Conservation (phyloP, 345 rosid genomes). For the Aethionema arabicum region DNA sequence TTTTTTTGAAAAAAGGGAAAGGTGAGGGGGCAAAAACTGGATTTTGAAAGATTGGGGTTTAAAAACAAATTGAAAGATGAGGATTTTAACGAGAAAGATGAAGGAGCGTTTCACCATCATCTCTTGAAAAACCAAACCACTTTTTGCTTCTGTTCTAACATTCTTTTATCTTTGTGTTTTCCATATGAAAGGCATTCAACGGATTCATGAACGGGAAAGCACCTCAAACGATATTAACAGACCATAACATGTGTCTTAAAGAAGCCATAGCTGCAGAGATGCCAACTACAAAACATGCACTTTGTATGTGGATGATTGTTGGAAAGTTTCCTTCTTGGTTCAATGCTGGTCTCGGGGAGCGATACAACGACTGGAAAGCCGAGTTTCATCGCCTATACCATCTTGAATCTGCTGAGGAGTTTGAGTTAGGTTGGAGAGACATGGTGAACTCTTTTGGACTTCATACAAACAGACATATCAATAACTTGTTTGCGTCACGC, state of each 20-base stretch:
- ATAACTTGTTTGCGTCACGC: conserved; percentile 66
- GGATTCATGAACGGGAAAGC: conserved; percentile 91
- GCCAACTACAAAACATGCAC: conserved; percentile 84
- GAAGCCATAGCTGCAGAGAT: conserved; percentile 88
- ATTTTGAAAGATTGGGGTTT: too few relatives aligned
- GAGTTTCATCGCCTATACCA: conserved; percentile 86
- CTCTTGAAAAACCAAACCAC: not conserved
- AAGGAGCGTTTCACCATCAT: too few relatives aligned
- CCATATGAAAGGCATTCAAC: conserved; percentile 57
- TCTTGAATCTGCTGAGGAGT: conserved; percentile 76
- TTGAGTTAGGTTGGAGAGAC: conserved; percentile 90
- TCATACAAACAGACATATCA: conserved; percentile 79
- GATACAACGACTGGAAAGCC: conserved; percentile 90
- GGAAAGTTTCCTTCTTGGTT: conserved; percentile 96
- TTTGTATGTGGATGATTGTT: conserved; percentile 96
- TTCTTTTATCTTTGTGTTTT: conserved; percentile 33
- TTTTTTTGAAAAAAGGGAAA: too few relatives aligned
- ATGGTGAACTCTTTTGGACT: conserved; percentile 83
- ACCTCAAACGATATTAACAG: conserved; percentile 86
- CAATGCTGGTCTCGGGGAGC: conserved; percentile 88
- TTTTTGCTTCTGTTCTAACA: conserved; percentile 14
- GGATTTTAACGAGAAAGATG: too few relatives aligned
- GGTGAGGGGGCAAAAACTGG: too few relatives aligned
- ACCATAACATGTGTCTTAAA: conserved; percentile 89
- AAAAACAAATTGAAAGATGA: too few relatives aligned